A percentile compares a stretch with the other conserved stretches of the same genome.
phyloP scores from a whole-genome alignment of 78 protist genomes.

The Parvularia atlantis region DNA sequence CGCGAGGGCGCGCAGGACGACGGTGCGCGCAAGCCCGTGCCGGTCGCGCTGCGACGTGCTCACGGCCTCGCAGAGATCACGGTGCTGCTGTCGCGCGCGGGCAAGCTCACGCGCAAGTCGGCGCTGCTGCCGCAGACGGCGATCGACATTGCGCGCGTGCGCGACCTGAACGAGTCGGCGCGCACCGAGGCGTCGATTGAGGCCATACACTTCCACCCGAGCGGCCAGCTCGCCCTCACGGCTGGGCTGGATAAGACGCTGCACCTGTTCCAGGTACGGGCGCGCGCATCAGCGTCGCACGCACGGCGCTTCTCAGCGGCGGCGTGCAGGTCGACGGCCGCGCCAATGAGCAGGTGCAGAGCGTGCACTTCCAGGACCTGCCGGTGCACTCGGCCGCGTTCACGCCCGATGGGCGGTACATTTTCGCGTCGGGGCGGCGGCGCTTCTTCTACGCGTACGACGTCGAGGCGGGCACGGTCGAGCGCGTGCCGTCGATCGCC shows the following conservation, averaged over 20 bases:
- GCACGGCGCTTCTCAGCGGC: no score
- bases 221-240: constrained; percentile 1
- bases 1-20: background rate
- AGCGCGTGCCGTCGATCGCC: no score
- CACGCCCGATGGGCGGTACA: constrained; percentile 3
- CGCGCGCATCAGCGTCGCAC: no score
- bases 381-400: constrained; percentile 12
- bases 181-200: background rate
- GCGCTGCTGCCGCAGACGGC: background rate
- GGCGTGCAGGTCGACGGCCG: constrained; percentile 8
- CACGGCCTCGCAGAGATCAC: no score
- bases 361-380: background rate
- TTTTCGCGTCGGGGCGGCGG: background rate
- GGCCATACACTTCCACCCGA: constrained; percentile 20
- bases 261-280: constrained; percentile 10
- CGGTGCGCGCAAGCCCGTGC: background rate
- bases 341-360: constrained; percentile 10
- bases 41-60: no score
- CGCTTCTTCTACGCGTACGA: constrained; percentile 2
- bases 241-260: constrained; percentile 26
- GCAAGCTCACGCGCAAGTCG: background rate
- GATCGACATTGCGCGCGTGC: background rate
- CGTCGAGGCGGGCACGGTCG: background rate
- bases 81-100: background rate
- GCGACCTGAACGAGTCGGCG: constrained; percentile 9